Conservation (phyloP, 352 stramenopile species). For the Pythium volutum region DNA sequence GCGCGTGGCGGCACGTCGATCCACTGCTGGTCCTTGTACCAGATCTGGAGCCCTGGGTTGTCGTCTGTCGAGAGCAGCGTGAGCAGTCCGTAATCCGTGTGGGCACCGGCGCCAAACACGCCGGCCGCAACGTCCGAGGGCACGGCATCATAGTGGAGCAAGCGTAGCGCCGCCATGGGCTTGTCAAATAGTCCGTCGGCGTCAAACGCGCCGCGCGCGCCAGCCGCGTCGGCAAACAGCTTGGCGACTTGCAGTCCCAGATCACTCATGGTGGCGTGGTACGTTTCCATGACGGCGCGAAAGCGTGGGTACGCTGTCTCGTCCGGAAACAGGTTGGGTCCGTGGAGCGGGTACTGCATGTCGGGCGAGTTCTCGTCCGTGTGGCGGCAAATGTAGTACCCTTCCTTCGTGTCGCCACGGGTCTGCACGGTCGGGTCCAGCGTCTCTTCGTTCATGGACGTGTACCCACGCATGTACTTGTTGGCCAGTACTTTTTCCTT, state of each 20-base stretch:
- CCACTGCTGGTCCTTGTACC: slow-evolving; percentile 43
- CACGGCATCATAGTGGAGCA: slow-evolving; percentile 72
- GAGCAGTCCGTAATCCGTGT: slow-evolving; percentile 71
- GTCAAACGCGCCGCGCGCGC: slow-evolving; percentile 46
- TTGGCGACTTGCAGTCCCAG: slow-evolving; percentile 49
- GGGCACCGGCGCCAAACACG: slow-evolving; percentile 74
- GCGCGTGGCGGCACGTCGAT: slow-evolving; percentile 51
- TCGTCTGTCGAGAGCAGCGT: slow-evolving; percentile 65
- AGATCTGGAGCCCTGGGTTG: slow-evolving; percentile 59
- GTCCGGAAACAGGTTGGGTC: slow-evolving; percentile 63
- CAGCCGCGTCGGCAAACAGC: slow-evolving; percentile 56
- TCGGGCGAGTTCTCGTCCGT: slow-evolving; percentile 49
- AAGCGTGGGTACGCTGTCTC: slow-evolving; percentile 40
- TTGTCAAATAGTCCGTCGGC: slow-evolving; percentile 59
- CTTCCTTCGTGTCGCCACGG: slow-evolving; percentile 68
- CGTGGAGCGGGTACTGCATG: slow-evolving; percentile 57
- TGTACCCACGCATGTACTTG: slow-evolving; percentile 73
- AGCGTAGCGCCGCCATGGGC: slow-evolving; percentile 75
- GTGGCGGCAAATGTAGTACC: slow-evolving; percentile 76
- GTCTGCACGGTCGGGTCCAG: slow-evolving; percentile 56
- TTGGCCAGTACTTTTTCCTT: slow-evolving; percentile 66
- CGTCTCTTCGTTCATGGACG: slow-evolving; percentile 71
- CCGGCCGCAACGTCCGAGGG: slow-evolving; percentile 55
- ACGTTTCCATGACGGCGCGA: slow-evolving; percentile 44
- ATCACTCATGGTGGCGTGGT: slow-evolving; percentile 47